phyloP scores from a whole-genome alignment of 225 moss, liverwort and hornwort genomes.

The Neckera pumila region DNA sequence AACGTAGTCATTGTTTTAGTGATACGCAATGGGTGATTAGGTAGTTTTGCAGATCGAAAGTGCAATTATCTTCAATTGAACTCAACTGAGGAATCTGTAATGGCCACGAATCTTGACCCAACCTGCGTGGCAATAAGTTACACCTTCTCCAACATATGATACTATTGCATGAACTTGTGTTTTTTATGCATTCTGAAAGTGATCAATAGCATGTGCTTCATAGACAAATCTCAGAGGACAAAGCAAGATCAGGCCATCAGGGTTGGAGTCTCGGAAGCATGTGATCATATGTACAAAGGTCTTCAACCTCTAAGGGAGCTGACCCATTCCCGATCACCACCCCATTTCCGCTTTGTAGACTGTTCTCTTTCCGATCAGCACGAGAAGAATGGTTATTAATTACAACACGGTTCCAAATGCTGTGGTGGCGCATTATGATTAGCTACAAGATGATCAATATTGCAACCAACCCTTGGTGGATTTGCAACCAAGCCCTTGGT shows the following conservation, averaged over 20 bases:
- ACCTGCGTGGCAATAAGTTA: neutral
- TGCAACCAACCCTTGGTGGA: too few species aligned
- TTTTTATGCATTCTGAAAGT: neutral
- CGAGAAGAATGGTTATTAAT: too few species aligned
- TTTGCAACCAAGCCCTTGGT: too few species aligned
- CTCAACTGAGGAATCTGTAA: neutral
- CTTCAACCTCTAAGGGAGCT: neutral
- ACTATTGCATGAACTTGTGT: neutral
- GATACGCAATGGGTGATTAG: neutral
- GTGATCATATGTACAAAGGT: neutral
- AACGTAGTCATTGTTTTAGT: neutral
- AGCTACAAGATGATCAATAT: too few species aligned
- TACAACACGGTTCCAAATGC: too few species aligned
- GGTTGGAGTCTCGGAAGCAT: neutral
- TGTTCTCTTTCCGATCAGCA: too few species aligned
- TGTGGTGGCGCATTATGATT: too few species aligned
- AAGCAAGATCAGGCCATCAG: neutral
- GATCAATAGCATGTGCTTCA: neutral
- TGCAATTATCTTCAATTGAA: neutral
- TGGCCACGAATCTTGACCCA: neutral
- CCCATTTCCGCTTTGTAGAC: too few species aligned
- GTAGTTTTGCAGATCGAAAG: neutral
- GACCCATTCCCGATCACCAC: too few species aligned
- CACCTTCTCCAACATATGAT: neutral
- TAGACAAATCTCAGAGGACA: neutral